These are phyloP conservation scores for Fusarium austroafricanum DNA, from an alignment of 2,329 filamentous ascomycete species.

Conservation along the genomic window DNA sequence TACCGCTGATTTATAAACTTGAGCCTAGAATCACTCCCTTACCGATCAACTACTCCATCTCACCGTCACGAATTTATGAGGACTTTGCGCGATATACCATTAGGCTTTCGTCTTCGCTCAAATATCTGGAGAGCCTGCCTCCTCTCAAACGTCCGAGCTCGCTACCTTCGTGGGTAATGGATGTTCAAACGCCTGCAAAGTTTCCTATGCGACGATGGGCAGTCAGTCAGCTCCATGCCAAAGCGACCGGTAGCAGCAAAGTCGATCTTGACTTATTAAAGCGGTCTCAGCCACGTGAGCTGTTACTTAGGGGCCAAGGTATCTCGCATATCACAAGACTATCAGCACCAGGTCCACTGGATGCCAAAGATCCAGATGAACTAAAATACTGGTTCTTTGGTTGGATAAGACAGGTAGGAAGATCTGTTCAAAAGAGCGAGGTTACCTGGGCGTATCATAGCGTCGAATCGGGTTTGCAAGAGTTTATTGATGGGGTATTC, in stretches of 20 bases:
- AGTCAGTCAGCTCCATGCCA: conserved; percentile 16
- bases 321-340: conserved; percentile 16
- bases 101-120: conserved; percentile 16
- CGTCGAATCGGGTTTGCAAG: conserved; percentile 15
- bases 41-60: conserved; percentile 26
- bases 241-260: conserved; percentile 14
- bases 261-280: conserved; percentile 21
- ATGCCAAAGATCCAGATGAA: conserved; percentile 3
- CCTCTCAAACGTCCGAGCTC: conserved; percentile 9
- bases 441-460: conserved; percentile 12
- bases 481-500: conserved; percentile 23
- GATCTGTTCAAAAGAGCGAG: conserved; percentile 5
- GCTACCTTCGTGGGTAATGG: conserved; percentile 31
- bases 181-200: conserved; percentile 28
- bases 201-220: conserved; percentile 28
- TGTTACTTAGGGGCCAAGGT: conserved; percentile 3
- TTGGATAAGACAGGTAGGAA: conserved; percentile 16
- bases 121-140: conserved; percentile 26
- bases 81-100: conserved; percentile 27
- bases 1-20: conserved; percentile 29
- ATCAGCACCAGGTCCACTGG: conserved; percentile 13
- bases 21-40: conserved; percentile 11
- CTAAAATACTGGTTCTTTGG: conserved; percentile 23
- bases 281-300: conserved; percentile 6
- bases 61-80: conserved; percentile 17